Conservation (phyloP, 768 basidiomycete species). For the Suillus alpinus region DNA sequence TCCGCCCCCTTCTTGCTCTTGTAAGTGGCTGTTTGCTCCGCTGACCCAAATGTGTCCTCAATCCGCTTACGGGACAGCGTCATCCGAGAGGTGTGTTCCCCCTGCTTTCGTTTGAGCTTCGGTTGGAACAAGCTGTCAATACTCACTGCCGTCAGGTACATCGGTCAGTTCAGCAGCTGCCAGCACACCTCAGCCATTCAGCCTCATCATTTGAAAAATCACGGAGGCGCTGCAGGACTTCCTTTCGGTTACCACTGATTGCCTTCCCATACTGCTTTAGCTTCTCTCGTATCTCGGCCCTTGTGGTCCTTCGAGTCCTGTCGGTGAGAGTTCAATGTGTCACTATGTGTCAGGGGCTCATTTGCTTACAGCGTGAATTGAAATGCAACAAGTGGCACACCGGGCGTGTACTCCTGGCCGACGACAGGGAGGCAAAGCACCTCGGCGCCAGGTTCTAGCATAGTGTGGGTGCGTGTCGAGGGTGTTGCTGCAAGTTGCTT, state of each 20-base stretch:
- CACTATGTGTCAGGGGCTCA: background rate
- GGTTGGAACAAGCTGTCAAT: conserved; percentile 6
- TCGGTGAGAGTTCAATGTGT: background rate
- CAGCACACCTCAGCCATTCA: conserved; percentile 14
- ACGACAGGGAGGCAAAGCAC: background rate
- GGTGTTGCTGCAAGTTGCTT: no score
- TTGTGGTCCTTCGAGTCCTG: conserved; percentile 1
- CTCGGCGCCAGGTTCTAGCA: background rate
- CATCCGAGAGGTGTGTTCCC: background rate
- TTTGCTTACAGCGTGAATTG: background rate
- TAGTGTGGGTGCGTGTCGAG: no score
- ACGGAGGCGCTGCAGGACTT: conserved; percentile 8
- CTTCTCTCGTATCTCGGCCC: background rate
- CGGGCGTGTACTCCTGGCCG: background rate
- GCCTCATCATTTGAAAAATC: conserved; percentile 11
- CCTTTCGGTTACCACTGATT: conserved; percentile 8
- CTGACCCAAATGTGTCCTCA: background rate
- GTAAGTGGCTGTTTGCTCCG: background rate
- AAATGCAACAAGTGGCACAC: background rate
- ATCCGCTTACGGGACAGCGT: background rate
- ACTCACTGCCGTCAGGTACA: no score
- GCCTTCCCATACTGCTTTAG: conserved; percentile 7
- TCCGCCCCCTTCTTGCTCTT: conserved; percentile 5
- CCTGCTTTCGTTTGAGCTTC: background rate
- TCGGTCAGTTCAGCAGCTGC: no score